Percentiles rank a stretch among this genome's conserved stretches.
phyloP scores from a whole-genome alignment of 441 rosid species.

The Euphorbia corollata region DNA sequence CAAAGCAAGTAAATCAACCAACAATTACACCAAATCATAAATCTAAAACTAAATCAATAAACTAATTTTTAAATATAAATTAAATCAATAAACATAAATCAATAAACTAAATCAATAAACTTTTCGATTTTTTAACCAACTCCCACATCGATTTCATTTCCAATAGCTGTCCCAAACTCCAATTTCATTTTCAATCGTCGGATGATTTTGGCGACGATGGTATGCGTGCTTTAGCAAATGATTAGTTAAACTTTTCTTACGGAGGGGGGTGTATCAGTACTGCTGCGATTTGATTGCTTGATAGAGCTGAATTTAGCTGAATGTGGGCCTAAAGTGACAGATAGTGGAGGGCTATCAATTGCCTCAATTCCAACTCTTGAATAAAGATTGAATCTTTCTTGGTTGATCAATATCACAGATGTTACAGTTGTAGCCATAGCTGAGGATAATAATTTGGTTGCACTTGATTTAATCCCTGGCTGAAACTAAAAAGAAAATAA shows the following conservation, averaged over 20 bases:
- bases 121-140: conserved; percentile 22
- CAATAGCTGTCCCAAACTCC: conserved; percentile 27
- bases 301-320: conserved; percentile 42
- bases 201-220: conserved; percentile 32
- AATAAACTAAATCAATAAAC: too few species aligned
- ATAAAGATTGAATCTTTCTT: conserved; percentile 31
- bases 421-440: conserved; percentile 30
- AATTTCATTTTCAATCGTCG: conserved; percentile 21
- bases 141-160: conserved; percentile 32
- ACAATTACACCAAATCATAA: too few species aligned
- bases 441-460: conserved; percentile 25
- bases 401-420: conserved; percentile 45
- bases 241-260: conserved; percentile 25
- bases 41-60: too few species aligned
- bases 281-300: conserved; percentile 31
- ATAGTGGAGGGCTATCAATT: conserved; percentile 27
- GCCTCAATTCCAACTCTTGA: conserved; percentile 28
- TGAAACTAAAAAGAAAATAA: too few species aligned
- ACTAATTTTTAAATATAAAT: too few species aligned
- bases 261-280: conserved; percentile 33
- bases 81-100: too few species aligned
- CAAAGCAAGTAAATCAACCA: too few species aligned
- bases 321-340: conserved; percentile 43
- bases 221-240: conserved; percentile 27
- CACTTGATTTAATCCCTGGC: conserved; percentile 37